Percentiles rank a stretch among this genome's conserved stretches.
Evolutionary conservation across 345 rosid species (phyloP).

Genomic region (Firmiana major): DNA sequence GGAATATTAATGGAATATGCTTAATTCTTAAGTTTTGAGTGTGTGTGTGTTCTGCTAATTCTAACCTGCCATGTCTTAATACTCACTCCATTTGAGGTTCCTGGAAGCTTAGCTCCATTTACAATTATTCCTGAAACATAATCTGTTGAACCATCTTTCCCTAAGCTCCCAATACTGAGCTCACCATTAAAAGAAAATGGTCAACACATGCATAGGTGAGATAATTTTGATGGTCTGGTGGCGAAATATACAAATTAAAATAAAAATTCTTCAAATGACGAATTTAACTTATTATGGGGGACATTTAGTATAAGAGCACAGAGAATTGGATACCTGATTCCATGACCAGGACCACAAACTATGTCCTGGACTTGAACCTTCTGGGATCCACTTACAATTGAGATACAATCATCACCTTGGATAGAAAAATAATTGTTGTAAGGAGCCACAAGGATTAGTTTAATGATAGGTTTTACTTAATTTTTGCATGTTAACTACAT

Average conservation of each 20-base stretch:
- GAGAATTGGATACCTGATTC: constrained; percentile 41
- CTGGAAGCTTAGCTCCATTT: constrained; percentile 52
- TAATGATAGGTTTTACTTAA: too few species aligned
- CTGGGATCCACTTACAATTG: constrained; percentile 51
- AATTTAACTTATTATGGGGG: too few species aligned
- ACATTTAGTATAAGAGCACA: neutral
- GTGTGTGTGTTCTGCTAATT: neutral
- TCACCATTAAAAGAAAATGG: neutral
- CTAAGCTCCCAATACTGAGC: constrained; percentile 77
- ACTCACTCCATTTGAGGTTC: constrained; percentile 71
- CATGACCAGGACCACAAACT: constrained; percentile 68
- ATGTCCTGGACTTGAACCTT: constrained; percentile 39
- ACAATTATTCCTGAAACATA: constrained; percentile 60
- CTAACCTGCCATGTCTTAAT: constrained; percentile 79
- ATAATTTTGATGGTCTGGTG: too few species aligned
- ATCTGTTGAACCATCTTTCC: constrained; percentile 40
- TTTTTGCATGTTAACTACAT: neutral
- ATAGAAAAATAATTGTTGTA: neutral
- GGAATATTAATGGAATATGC: neutral
- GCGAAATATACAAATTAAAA: too few species aligned
- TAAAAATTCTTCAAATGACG: too few species aligned
- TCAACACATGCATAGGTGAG: too few species aligned
- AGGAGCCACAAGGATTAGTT: neutral
- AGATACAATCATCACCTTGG: constrained; percentile 82
- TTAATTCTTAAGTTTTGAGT: neutral